These are phyloP conservation scores for Pyrus communis DNA, from an alignment of 306 rosid genomes.

Conservation along the genomic window DNA sequence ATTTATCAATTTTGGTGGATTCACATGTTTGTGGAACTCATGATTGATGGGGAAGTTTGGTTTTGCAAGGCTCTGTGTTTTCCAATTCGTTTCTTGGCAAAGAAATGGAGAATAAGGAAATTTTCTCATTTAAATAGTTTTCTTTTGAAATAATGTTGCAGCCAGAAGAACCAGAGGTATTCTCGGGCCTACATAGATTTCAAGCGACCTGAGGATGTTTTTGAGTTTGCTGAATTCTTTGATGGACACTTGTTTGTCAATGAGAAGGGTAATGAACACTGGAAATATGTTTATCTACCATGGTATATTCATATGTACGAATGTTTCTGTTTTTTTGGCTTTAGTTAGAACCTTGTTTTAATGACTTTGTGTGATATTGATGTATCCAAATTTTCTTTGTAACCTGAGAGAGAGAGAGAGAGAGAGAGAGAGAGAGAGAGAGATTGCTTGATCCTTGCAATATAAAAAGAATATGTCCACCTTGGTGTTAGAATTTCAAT, in stretches of 20 bases:
- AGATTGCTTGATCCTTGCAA: not conserved
- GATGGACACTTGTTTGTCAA: conserved; percentile 87
- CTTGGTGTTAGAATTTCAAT: not conserved
- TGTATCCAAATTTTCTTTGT: not conserved
- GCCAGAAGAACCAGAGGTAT: conserved; percentile 64
- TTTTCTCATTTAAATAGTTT: conserved; percentile 15
- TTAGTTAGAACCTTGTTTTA: not conserved
- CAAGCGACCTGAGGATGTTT: conserved; percentile 61
- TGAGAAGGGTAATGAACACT: conserved; percentile 59
- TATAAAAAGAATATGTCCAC: not conserved
- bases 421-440: too few species aligned
- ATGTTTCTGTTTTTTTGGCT: too few species aligned
- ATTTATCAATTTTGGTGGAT: not conserved
- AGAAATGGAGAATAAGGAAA: not conserved
- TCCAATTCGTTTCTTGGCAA: not conserved
- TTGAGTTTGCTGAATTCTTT: conserved; percentile 76
- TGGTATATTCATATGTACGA: not conserved
- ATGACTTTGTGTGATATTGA: not conserved
- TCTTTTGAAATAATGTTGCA: conserved; percentile 36
- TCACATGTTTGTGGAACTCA: not conserved
- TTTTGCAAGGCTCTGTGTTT: not conserved
- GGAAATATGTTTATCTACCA: not conserved
- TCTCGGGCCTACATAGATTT: conserved; percentile 85
- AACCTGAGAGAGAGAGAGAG: not conserved
- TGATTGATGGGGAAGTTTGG: not conserved